Conservation (phyloP, 805 yeast genomes). For the Priceomyces carsonii region DNA sequence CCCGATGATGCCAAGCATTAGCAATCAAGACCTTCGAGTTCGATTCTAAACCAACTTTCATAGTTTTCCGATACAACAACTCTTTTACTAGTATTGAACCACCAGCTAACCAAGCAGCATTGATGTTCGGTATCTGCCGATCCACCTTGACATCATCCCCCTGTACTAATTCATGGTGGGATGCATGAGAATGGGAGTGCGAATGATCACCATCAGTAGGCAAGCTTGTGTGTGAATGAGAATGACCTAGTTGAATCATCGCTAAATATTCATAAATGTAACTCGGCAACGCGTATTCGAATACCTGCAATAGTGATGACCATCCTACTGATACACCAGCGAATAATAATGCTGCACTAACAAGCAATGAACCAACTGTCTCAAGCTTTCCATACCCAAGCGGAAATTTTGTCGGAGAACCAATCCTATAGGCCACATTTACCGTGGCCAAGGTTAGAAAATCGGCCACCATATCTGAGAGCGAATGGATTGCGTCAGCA, state of each 20-base stretch:
- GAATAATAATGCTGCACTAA: constrained; percentile 74
- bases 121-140: constrained; percentile 52
- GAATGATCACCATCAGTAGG: constrained; percentile 16
- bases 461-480: constrained; percentile 88
- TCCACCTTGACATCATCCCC: constrained; percentile 24
- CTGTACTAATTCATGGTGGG: constrained; percentile 15
- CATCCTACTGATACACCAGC: constrained; percentile 94
- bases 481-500: constrained; percentile 94
- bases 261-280: constrained; percentile 55
- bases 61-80: constrained; percentile 81
- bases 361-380: constrained; percentile 87
- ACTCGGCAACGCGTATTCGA: constrained; percentile 68
- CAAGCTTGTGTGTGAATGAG: constrained; percentile 48
- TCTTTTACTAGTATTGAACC: constrained; percentile 88
- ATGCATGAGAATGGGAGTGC: constrained; percentile 5
- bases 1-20: constrained; percentile 98
- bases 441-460: constrained; percentile 88
- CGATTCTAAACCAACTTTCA: constrained; percentile 71
- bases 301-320: constrained; percentile 69
- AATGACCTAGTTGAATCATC: constrained; percentile 48
- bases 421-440: constrained; percentile 60
- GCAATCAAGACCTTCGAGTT: constrained; percentile 91
- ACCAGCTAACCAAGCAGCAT: constrained; percentile 96
- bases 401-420: constrained; percentile 68
- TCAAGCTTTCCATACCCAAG: constrained; percentile 92